phyloP scores from a whole-genome alignment of 1,139 yeast genomes.

The Lodderomyces parapsilosis region DNA sequence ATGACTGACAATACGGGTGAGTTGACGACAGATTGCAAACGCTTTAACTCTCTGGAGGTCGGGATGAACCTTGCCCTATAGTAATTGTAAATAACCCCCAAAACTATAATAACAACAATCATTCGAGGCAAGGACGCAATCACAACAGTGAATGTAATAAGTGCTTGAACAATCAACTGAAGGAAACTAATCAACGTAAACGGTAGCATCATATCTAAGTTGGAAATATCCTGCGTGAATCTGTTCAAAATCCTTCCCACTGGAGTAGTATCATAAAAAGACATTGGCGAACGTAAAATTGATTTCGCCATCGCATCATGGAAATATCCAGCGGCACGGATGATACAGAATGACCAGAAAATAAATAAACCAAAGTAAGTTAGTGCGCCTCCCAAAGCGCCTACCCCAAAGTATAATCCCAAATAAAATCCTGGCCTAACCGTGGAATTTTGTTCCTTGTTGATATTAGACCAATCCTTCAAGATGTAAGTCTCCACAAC shows the following conservation, averaged over 20 bases:
- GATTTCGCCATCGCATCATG: constrained; percentile 38
- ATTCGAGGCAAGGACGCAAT: constrained; percentile 60
- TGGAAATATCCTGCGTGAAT: constrained; percentile 80
- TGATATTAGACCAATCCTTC: constrained; percentile 38
- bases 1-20: constrained; percentile 56
- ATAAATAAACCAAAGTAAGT: constrained; percentile 28
- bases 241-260: constrained; percentile 59
- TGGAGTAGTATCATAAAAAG: constrained; percentile 60
- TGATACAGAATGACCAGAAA: constrained; percentile 31
- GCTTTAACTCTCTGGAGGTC: constrained; percentile 35
- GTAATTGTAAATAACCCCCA: constrained; percentile 52
- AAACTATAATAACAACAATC: constrained; percentile 39
- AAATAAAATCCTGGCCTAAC: constrained; percentile 25
- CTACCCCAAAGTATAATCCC: constrained; percentile 24
- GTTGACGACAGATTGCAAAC: constrained; percentile 41
- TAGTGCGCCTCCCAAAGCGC: constrained; percentile 28
- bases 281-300: constrained; percentile 50
- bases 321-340: constrained; percentile 32
- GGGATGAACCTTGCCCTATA: constrained; percentile 42
- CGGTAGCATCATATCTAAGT: constrained; percentile 70
- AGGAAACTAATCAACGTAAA: constrained; percentile 54
- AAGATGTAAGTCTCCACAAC: constrained; percentile 31
- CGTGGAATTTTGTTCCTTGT: constrained; percentile 23
- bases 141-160: constrained; percentile 62
- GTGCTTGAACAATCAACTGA: constrained; percentile 56